phyloP scores from a whole-genome alignment of 768 basidiomycete species.

The Pisolithus marmoratus region DNA sequence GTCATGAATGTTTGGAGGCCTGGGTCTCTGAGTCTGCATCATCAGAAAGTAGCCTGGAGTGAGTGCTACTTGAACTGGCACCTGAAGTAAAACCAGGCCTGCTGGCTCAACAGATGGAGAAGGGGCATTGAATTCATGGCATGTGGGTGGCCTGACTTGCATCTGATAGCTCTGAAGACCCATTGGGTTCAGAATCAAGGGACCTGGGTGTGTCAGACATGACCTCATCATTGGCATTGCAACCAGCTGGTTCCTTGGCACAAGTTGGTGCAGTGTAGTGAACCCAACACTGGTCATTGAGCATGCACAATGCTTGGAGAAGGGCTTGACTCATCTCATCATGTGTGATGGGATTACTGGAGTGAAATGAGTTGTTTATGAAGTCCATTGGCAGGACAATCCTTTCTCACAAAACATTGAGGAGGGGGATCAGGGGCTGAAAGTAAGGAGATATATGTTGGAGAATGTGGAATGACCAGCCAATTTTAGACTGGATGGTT shows the following conservation, averaged over 20 bases:
- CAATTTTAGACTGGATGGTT: neutral
- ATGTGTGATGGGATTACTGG: neutral
- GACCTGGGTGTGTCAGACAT: too few relatives aligned
- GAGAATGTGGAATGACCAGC: neutral
- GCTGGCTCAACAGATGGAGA: neutral
- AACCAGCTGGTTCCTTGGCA: too few relatives aligned
- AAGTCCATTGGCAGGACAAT: neutral
- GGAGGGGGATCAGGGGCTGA: neutral
- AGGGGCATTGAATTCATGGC: neutral
- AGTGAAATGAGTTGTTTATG: neutral
- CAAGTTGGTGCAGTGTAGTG: neutral
- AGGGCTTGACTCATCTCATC: neutral
- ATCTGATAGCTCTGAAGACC: too few relatives aligned
- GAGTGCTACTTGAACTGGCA: neutral
- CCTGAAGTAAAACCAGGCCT: neutral
- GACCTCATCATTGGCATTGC: too few relatives aligned
- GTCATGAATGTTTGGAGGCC: neutral
- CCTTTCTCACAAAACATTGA: neutral
- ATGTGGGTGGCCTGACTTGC: neutral
- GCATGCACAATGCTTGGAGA: neutral
- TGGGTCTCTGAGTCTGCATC: neutral
- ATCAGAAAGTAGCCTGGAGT: neutral
- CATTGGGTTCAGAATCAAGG: too few relatives aligned
- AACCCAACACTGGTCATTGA: neutral
- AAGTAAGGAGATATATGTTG: slow-evolving; percentile 2